Percentiles rank a stretch among this genome's conserved stretches.
Conservation (phyloP, 2,329 filamentous ascomycete genomes). For the Fonsecaea erecta region DNA sequence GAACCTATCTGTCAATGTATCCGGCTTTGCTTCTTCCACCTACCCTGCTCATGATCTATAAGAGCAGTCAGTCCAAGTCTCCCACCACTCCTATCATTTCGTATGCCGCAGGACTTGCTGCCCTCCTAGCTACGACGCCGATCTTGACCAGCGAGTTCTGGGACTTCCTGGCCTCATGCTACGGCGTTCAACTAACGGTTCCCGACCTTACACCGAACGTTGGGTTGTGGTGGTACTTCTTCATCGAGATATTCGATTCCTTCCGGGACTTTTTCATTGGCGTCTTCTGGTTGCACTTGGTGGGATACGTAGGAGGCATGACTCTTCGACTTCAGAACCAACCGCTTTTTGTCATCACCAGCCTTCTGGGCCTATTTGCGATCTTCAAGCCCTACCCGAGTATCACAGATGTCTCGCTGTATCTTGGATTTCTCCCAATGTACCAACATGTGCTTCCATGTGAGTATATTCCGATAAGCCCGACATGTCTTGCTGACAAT, state of each 20-base stretch:
- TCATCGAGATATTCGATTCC: conserved; percentile 98
- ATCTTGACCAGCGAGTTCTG: conserved; percentile 74
- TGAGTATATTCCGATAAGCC: conserved; percentile 49
- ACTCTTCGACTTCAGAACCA: conserved; percentile 82
- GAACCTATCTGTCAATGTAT: conserved; percentile 90
- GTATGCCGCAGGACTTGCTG: conserved; percentile 33
- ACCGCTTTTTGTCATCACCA: conserved; percentile 80
- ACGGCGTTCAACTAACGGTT: conserved; percentile 87
- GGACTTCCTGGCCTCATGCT: conserved; percentile 87
- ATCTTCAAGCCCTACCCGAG: conserved; percentile 98
- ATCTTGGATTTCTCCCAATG: conserved; percentile 78
- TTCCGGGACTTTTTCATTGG: conserved; percentile 97
- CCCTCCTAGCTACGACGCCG: conserved; percentile 30
- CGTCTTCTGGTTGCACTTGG: conserved; percentile 96
- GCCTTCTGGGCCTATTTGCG: conserved; percentile 86
- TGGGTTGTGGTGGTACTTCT: conserved; percentile 99
- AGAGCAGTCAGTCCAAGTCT: conserved; percentile 30
- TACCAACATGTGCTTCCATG: conserved; percentile 89
- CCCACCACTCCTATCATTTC: conserved; percentile 38
- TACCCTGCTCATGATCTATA: conserved; percentile 64
- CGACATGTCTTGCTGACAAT: conserved; percentile 39
- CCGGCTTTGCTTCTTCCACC: conserved; percentile 85
- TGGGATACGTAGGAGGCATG: conserved; percentile 84
- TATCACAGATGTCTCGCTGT: conserved; percentile 85
- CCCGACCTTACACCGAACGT: conserved; percentile 94